Evolutionary conservation across 768 basidiomycete species (phyloP).

Genomic region (Paxillus involutus): DNA sequence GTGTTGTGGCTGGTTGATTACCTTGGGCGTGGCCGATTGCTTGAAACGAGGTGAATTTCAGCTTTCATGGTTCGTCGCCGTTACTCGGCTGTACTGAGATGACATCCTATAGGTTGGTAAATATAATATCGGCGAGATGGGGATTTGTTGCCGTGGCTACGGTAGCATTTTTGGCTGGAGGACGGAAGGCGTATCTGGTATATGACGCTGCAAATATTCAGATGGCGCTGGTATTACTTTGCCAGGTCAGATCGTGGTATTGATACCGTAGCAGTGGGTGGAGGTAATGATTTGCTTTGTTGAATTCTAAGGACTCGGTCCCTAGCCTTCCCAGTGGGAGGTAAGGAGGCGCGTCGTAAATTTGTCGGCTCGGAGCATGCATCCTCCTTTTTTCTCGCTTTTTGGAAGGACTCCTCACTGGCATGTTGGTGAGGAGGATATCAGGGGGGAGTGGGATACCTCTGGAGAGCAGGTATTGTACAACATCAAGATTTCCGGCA

Average conservation of each 20-base stretch:
- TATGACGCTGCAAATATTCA: constrained; percentile 58
- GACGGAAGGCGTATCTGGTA: constrained; percentile 63
- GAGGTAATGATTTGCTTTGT: no score
- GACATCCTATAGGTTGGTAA: constrained; percentile 4
- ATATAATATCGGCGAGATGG: constrained; percentile 44
- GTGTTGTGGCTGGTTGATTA: constrained; percentile 65
- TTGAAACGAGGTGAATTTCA: constrained; percentile 39
- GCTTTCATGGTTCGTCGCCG: background rate
- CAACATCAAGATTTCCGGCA: no score
- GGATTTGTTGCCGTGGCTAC: constrained; percentile 47
- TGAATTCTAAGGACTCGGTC: no score
- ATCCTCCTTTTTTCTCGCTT: no score
- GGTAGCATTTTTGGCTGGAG: constrained; percentile 64
- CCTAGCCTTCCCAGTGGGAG: no score
- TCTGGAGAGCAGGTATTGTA: no score
- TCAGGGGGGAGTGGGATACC: no score
- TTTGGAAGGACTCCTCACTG: no score
- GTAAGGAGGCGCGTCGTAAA: no score
- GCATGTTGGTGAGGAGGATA: no score
- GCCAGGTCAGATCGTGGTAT: constrained; percentile 6
- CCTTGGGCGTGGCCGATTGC: constrained; percentile 50
- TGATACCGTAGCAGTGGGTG: background rate
- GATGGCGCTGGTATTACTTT: constrained; percentile 12
- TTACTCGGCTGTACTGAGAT: background rate
- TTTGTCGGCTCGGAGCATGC: no score